A percentile compares a stretch with the other conserved stretches of the same genome.
phyloP scores from a whole-genome alignment of 805 yeast genomes.

The Nakazawaea pomicola region DNA sequence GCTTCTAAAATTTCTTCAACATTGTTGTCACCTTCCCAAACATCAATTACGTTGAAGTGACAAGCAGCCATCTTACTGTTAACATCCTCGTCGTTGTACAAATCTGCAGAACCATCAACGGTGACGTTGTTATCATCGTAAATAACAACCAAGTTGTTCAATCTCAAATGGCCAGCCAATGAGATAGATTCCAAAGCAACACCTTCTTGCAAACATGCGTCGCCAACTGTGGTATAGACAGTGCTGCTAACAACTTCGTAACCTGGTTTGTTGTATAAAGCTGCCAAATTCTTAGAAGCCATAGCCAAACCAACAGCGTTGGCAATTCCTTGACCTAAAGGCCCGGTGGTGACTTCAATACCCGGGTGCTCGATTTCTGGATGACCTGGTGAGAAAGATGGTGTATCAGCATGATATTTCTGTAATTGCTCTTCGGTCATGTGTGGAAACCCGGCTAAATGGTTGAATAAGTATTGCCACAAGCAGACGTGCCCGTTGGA shows the following conservation, averaged over 20 bases:
- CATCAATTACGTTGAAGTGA: constrained; percentile 32
- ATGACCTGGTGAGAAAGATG: constrained; percentile 32
- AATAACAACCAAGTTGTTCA: constrained; percentile 30
- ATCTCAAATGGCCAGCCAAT: constrained; percentile 32
- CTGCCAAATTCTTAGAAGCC: constrained; percentile 30
- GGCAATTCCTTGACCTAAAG: constrained; percentile 38
- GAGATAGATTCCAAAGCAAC: constrained; percentile 34
- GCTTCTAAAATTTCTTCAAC: constrained; percentile 28
- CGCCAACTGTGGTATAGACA: constrained; percentile 32
- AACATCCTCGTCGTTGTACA: constrained; percentile 29
- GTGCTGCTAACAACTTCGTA: constrained; percentile 25
- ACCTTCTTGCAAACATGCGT: constrained; percentile 38
- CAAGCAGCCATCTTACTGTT: constrained; percentile 28
- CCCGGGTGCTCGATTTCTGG: constrained; percentile 35
- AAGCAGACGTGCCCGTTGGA: constrained; percentile 34
- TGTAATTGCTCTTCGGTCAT: constrained; percentile 31
- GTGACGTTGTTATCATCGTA: constrained; percentile 34
- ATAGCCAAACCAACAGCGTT: constrained; percentile 36
- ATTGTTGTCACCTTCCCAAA: constrained; percentile 27
- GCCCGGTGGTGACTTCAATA: constrained; percentile 35
- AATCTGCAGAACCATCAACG: constrained; percentile 32
- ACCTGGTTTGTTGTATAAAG: constrained; percentile 29
- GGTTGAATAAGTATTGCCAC: constrained; percentile 25
- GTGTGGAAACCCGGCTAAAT: constrained; percentile 27
- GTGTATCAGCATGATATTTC: constrained; percentile 25